A percentile compares a stretch with the other conserved stretches of the same genome.
Evolutionary conservation across 179 eudicot genomes (phyloP).

Genomic region (Sideroxylon spinosum): DNA sequence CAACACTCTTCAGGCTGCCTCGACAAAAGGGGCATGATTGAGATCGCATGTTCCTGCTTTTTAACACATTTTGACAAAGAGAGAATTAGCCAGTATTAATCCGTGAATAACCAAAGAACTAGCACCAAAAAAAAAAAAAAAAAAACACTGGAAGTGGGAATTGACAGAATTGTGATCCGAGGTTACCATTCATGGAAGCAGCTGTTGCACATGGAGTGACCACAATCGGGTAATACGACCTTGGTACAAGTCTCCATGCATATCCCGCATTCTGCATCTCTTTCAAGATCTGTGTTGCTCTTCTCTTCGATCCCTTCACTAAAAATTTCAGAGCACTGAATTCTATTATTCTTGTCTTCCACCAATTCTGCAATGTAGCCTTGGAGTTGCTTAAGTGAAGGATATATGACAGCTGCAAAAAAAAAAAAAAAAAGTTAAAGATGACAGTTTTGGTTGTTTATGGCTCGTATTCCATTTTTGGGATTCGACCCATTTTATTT

Average conservation of each 20-base stretch:
- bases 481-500: too few species aligned
- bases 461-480: too few species aligned
- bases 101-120: not conserved
- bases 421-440: too few species aligned
- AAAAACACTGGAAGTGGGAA: not conserved
- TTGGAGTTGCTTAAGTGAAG: constrained; percentile 67
- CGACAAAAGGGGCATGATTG: constrained; percentile 90
- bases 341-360: constrained; percentile 31
- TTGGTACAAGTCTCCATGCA: constrained; percentile 72
- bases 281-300: constrained; percentile 32
- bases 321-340: constrained; percentile 16
- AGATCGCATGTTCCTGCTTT: constrained; percentile 61
- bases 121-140: not conserved
- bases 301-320: constrained; percentile 37
- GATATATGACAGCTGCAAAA: constrained; percentile 72
- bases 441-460: too few species aligned
- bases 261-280: constrained; percentile 82
- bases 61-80: constrained; percentile 1
- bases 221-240: constrained; percentile 72
- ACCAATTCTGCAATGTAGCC: constrained; percentile 38
- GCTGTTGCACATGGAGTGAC: constrained; percentile 72
- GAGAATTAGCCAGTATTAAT: not conserved
- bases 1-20: constrained; percentile 66
- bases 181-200: constrained; percentile 86
- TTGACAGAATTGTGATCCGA: not conserved